Conservation (phyloP, 768 basidiomycete species). For the Auriscalpium microsporum region DNA sequence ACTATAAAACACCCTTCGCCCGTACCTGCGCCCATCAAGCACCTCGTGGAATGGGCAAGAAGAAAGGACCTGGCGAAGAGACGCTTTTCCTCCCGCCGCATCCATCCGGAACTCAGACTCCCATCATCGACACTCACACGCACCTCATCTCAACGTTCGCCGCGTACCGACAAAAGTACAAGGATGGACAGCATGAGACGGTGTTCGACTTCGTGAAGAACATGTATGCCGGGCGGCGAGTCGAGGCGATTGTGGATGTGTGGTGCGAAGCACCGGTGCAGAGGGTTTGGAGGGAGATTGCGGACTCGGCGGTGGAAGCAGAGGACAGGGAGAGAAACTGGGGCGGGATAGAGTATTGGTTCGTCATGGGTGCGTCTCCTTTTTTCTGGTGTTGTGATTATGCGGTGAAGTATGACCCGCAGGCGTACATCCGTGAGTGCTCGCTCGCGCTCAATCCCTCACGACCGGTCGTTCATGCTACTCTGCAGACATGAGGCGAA, state of each 20-base stretch:
- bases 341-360: constrained; percentile 72
- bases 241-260: constrained; percentile 71
- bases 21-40: not conserved
- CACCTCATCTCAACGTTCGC: constrained; percentile 72
- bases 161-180: constrained; percentile 55
- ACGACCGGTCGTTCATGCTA: not conserved
- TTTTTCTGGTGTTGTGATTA: not conserved
- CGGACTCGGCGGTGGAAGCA: constrained; percentile 53
- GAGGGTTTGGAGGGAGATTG: constrained; percentile 57
- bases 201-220: constrained; percentile 64
- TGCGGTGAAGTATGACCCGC: not conserved
- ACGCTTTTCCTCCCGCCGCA: constrained; percentile 8
- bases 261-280: constrained; percentile 81
- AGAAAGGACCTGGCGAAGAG: constrained; percentile 9
- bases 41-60: constrained; percentile 9
- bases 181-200: constrained; percentile 40
- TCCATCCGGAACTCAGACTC: constrained; percentile 10
- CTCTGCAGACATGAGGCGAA: constrained; percentile 58
- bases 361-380: constrained; percentile 56
- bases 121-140: constrained; percentile 79
- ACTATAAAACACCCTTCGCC: not conserved
- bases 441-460: not conserved
- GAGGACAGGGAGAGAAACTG: constrained; percentile 44
- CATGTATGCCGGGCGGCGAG: constrained; percentile 47
- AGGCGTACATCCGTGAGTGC: constrained; percentile 69